These are phyloP conservation scores for Ogataea naganishii DNA, from an alignment of 805 yeast species.

Conservation along the genomic window DNA sequence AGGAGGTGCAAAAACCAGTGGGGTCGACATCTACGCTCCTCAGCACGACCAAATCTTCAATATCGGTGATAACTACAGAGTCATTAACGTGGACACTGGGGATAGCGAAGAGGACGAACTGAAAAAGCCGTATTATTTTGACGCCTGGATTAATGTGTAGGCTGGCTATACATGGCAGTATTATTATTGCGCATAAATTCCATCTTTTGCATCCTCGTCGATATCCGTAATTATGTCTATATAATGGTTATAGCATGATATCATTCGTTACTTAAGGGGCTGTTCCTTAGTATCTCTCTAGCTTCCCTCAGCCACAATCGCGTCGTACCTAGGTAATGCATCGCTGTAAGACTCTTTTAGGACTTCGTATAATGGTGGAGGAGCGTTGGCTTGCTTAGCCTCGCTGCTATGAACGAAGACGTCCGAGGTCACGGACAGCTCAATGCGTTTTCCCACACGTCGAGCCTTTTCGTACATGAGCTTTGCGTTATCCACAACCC, in stretches of 20 bases:
- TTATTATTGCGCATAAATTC: not conserved
- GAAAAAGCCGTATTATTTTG: constrained; percentile 15
- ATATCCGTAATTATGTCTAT: constrained; percentile 8
- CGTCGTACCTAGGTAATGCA: constrained; percentile 3
- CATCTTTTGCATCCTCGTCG: constrained; percentile 4
- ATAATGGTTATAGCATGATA: constrained; percentile 13
- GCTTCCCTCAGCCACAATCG: not conserved
- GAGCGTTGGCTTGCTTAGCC: constrained; percentile 13
- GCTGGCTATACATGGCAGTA: not conserved
- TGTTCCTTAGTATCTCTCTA: not conserved
- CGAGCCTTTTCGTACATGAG: constrained; percentile 9
- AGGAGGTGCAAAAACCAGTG: constrained; percentile 34
- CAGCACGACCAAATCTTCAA: constrained; percentile 20
- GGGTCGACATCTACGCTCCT: constrained; percentile 20
- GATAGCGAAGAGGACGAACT: constrained; percentile 11
- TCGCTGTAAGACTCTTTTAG: constrained; percentile 1
- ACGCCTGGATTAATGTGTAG: constrained; percentile 21
- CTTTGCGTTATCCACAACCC: constrained; percentile 13
- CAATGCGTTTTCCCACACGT: constrained; percentile 10
- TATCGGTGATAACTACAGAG: constrained; percentile 23
- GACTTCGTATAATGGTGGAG: constrained; percentile 12
- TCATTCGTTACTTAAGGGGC: constrained; percentile 2
- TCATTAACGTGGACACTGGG: constrained; percentile 14
- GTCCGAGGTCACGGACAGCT: constrained; percentile 13
- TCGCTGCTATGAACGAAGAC: constrained; percentile 11